Evolutionary conservation across 805 yeast species (phyloP).

Genomic region (Metschnikowia drakensbergensis): DNA sequence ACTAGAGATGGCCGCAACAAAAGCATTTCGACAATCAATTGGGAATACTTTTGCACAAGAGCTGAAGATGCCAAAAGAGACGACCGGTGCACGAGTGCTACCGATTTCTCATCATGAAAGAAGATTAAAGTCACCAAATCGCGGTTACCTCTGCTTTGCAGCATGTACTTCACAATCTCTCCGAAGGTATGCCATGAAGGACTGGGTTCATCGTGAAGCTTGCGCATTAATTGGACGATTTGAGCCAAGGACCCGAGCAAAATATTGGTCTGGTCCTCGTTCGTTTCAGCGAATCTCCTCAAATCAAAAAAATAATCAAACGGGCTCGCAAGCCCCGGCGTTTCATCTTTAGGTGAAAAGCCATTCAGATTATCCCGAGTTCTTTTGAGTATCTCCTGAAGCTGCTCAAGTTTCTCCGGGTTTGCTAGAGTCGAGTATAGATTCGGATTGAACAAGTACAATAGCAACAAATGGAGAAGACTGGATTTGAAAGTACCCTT

Average conservation of each 20-base stretch:
- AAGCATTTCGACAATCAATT: conserved; percentile 8
- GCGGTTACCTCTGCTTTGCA: conserved; percentile 10
- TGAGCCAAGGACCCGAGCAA: background rate
- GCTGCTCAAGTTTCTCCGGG: background rate
- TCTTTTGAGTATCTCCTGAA: background rate
- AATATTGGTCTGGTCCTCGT: background rate
- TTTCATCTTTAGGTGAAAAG: background rate
- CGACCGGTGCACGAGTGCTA: conserved; percentile 8
- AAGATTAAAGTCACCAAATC: conserved; percentile 10
- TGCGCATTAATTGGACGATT: conserved; percentile 1
- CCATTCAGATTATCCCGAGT: background rate
- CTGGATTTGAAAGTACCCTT: background rate
- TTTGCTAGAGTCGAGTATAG: conserved; percentile 1
- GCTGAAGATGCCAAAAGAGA: conserved; percentile 7
- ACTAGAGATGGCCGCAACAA: conserved; percentile 7
- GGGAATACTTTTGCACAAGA: conserved; percentile 7
- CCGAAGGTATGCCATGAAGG: conserved; percentile 9
- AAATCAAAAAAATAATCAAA: conserved; percentile 7
- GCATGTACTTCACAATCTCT: conserved; percentile 7
- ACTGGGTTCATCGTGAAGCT: conserved; percentile 2
- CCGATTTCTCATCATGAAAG: conserved; percentile 9
- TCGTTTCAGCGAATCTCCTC: conserved; percentile 1
- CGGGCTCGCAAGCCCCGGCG: conserved; percentile 4
- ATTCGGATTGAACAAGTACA: conserved; percentile 8
- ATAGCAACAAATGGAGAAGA: conserved; percentile 8